Conservation (phyloP, 257 asterid species). For the Cordia subcordata region DNA sequence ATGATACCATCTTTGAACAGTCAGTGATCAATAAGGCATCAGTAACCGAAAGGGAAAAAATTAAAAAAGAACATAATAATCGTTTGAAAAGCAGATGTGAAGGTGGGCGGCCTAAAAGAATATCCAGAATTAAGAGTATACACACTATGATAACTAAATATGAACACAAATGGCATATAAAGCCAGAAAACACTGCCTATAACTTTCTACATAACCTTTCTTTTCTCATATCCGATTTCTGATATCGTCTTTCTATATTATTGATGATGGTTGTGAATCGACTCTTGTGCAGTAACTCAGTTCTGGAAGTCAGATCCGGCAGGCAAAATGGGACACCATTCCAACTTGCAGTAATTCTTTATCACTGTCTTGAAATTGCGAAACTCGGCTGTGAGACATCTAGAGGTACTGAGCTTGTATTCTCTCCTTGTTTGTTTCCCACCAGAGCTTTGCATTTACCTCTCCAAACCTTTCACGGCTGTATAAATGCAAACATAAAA, state of each 20-base stretch:
- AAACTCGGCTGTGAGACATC: neutral
- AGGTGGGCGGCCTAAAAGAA: too few species aligned
- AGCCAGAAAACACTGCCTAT: neutral
- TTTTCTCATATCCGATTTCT: too few species aligned
- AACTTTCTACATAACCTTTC: neutral
- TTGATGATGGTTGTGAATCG: neutral
- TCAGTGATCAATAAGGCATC: too few species aligned
- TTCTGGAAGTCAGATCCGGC: neutral
- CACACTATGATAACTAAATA: neutral
- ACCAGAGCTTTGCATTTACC: constrained; percentile 85
- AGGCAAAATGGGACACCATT: too few species aligned
- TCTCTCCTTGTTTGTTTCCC: constrained; percentile 94
- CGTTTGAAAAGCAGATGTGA: too few species aligned
- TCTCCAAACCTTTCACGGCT: constrained; percentile 93
- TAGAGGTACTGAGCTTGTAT: constrained; percentile 84
- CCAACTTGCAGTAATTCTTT: neutral
- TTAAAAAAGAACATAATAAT: neutral
- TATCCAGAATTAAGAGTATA: too few species aligned
- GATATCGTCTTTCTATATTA: too few species aligned
- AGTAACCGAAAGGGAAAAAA: neutral
- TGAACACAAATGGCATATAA: neutral
- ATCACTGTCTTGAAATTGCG: neutral
- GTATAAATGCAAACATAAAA: constrained; percentile 4
- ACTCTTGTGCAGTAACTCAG: neutral
- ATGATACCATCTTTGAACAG: too few species aligned